phyloP scores from a whole-genome alignment of 2,329 filamentous ascomycete genomes.

The Dactylellina drechsleri region DNA sequence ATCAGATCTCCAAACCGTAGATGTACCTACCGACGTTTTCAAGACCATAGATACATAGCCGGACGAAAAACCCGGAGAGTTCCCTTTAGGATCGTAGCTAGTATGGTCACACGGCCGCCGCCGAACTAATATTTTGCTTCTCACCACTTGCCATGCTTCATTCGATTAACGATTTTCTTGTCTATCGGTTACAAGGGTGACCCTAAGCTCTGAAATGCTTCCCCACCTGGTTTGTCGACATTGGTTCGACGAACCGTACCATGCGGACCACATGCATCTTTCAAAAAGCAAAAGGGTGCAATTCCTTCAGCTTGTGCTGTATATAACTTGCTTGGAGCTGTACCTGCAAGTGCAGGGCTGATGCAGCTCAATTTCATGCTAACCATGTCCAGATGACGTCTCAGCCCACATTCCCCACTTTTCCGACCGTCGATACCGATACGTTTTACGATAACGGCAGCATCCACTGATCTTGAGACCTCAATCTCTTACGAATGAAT shows the following conservation, averaged over 20 bases:
- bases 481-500: not conserved
- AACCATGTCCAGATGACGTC: constrained; percentile 53
- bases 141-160: constrained; percentile 29
- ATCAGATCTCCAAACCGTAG: constrained; percentile 1
- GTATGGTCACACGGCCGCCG: constrained; percentile 43
- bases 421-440: constrained; percentile 29
- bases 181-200: constrained; percentile 25
- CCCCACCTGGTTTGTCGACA: constrained; percentile 43
- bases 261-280: constrained; percentile 31
- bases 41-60: not conserved
- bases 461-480: not conserved
- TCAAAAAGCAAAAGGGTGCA: constrained; percentile 16
- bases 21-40: not conserved
- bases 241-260: constrained; percentile 34
- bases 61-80: too few species aligned
- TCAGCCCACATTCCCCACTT: constrained; percentile 46
- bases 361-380: constrained; percentile 27
- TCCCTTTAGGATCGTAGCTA: not conserved
- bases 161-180: not conserved
- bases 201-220: constrained; percentile 20
- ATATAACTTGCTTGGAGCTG: not conserved
- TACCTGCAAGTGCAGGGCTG: not conserved
- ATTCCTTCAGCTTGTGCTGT: constrained; percentile 12
- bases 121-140: constrained; percentile 30
- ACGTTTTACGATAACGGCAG: constrained; percentile 24